phyloP scores from a whole-genome alignment of 306 rosid genomes.

The Prunus mira region DNA sequence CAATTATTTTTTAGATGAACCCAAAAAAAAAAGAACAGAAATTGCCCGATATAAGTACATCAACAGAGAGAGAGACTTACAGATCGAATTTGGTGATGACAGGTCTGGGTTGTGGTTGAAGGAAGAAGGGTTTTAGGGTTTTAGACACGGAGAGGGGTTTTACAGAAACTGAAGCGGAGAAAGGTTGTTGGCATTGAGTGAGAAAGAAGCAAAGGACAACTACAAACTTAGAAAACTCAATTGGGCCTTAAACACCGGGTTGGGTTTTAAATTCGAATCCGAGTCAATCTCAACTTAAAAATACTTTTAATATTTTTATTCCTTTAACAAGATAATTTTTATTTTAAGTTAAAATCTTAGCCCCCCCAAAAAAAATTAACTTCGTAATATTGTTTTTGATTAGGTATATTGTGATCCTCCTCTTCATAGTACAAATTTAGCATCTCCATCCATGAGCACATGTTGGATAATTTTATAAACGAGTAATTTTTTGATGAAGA shows the following conservation, averaged over 20 bases:
- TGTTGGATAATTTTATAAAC: too few relatives aligned
- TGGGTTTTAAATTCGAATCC: background rate
- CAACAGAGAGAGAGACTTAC: background rate
- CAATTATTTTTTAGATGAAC: background rate
- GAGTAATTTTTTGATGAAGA: too few relatives aligned
- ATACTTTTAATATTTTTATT: too few relatives aligned
- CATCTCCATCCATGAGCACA: too few relatives aligned
- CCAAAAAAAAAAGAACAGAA: background rate
- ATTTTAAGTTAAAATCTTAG: too few relatives aligned
- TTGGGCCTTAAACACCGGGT: background rate
- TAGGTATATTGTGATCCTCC: too few relatives aligned
- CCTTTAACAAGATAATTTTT: too few relatives aligned
- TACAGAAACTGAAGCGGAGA: background rate
- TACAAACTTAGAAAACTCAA: background rate
- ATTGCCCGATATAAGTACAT: background rate
- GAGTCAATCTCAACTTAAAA: too few relatives aligned
- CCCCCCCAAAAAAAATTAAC: too few relatives aligned
- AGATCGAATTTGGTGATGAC: background rate
- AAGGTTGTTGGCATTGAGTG: background rate
- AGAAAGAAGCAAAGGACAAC: background rate
- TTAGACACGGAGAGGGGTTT: background rate
- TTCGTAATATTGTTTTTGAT: too few relatives aligned
- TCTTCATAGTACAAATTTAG: too few relatives aligned
- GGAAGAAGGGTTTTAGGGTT: background rate
- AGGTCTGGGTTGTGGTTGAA: background rate